Conservation (phyloP, 345 rosid genomes). For the Aurinia saxatilis region DNA sequence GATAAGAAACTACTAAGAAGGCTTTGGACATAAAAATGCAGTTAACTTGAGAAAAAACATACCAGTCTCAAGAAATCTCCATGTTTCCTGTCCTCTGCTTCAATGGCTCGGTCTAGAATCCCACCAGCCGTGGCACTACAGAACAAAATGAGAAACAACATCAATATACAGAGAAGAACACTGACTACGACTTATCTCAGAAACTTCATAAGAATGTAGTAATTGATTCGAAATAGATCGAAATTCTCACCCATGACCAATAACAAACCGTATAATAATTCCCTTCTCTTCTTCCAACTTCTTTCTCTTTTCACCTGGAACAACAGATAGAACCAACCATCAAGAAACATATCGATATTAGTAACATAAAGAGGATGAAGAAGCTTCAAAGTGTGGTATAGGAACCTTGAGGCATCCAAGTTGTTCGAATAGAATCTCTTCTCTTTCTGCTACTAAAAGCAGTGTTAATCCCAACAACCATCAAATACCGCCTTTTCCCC, state of each 20-base stretch:
- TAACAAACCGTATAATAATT: constrained; percentile 53
- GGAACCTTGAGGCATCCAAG: constrained; percentile 98
- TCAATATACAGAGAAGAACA: background rate
- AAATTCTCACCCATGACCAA: constrained; percentile 66
- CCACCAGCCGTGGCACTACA: constrained; percentile 86
- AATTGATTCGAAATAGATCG: background rate
- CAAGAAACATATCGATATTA: background rate
- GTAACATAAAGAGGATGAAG: background rate
- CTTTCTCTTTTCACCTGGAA: constrained; percentile 61
- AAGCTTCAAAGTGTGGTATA: background rate
- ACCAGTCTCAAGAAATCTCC: constrained; percentile 94
- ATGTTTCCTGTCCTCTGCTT: constrained; percentile 84
- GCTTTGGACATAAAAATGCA: background rate
- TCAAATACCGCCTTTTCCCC: constrained; percentile 52
- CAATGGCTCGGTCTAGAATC: constrained; percentile 78
- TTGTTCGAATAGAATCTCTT: constrained; percentile 89
- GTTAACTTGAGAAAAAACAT: background rate
- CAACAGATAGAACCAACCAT: background rate
- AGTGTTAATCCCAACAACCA: constrained; percentile 90
- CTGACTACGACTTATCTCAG: background rate
- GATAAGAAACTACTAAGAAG: background rate
- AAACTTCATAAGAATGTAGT: background rate
- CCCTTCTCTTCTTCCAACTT: constrained; percentile 60
- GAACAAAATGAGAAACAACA: background rate
- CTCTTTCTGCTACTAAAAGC: constrained; percentile 94